Percentiles rank a stretch among this genome's conserved stretches.
Evolutionary conservation across 2,329 filamentous ascomycete species (phyloP).

Genomic region (Whalleya microplaca): DNA sequence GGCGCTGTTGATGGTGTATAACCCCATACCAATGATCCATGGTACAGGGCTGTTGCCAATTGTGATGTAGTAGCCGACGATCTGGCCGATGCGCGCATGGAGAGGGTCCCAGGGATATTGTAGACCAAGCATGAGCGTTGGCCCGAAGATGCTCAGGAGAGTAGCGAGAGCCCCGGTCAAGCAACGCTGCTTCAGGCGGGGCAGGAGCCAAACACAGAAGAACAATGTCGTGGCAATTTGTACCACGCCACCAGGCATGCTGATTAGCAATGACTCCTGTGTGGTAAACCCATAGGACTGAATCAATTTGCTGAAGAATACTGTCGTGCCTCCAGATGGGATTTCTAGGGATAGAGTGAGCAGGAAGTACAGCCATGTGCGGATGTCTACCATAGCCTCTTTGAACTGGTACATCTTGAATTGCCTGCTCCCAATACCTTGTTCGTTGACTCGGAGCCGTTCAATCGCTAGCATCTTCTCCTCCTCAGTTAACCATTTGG

Average conservation of each 20-base stretch:
- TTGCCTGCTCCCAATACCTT: constrained; percentile 55
- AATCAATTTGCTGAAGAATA: constrained; percentile 57
- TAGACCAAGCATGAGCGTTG: background rate
- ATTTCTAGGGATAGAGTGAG: constrained; percentile 57
- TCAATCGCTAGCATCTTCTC: constrained; percentile 60
- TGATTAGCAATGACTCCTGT: constrained; percentile 56
- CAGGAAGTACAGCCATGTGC: constrained; percentile 63
- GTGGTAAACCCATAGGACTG: constrained; percentile 55
- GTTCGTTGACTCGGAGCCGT: constrained; percentile 57
- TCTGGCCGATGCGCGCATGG: background rate
- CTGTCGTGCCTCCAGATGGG: constrained; percentile 59
- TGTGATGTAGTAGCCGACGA: background rate
- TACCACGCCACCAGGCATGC: constrained; percentile 59
- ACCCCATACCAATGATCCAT: background rate
- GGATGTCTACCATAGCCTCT: constrained; percentile 59
- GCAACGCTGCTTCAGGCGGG: background rate
- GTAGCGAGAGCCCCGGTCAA: background rate
- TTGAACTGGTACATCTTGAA: constrained; percentile 56
- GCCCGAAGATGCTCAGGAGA: background rate
- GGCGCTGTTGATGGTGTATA: background rate
- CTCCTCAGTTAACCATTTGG: constrained; percentile 53
- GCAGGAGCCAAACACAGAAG: background rate
- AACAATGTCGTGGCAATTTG: constrained; percentile 55
- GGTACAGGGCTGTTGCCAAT: background rate
- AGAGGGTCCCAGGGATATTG: background rate